Evolutionary conservation across 1,139 yeast genomes (phyloP).

Genomic region (Debaryomycetaceae sp.): DNA sequence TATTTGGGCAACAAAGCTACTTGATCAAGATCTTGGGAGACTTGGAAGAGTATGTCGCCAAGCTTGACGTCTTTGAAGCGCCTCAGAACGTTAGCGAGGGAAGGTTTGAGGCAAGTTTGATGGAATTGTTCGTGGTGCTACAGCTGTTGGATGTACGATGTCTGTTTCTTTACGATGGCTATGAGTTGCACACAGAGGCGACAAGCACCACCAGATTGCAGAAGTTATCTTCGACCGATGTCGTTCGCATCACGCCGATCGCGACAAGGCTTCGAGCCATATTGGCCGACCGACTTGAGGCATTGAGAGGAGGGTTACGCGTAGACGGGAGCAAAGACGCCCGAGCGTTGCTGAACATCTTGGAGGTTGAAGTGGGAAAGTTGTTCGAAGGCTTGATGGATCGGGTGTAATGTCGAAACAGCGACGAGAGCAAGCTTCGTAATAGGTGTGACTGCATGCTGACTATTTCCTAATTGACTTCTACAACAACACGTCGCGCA

Average conservation of each 20-base stretch:
- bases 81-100: slow-evolving; percentile 9
- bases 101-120: slow-evolving; percentile 16
- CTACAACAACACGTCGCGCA: too few species aligned
- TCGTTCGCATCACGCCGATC: slow-evolving; percentile 44
- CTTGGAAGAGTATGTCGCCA: slow-evolving; percentile 56
- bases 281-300: slow-evolving; percentile 22
- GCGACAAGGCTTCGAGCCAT: slow-evolving; percentile 41
- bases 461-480: too few species aligned
- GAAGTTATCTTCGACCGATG: slow-evolving; percentile 37
- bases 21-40: slow-evolving; percentile 62
- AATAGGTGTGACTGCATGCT: too few species aligned
- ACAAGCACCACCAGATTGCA: slow-evolving; percentile 10
- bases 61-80: slow-evolving; percentile 11
- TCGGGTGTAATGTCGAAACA: slow-evolving; percentile 11
- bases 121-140: slow-evolving; percentile 33
- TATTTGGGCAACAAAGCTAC: slow-evolving; percentile 59
- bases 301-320: slow-evolving; percentile 11
- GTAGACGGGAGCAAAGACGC: slow-evolving; percentile 11
- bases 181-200: slow-evolving; percentile 11
- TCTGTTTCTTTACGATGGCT: slow-evolving; percentile 40
- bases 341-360: slow-evolving; percentile 17
- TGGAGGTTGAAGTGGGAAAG: slow-evolving; percentile 34
- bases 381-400: slow-evolving; percentile 40
- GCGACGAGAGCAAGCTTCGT: slow-evolving; percentile 3
- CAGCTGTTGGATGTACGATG: slow-evolving; percentile 41